Conservation (phyloP, 2,329 filamentous ascomycete species). For the Trichoderma atroviride region DNA sequence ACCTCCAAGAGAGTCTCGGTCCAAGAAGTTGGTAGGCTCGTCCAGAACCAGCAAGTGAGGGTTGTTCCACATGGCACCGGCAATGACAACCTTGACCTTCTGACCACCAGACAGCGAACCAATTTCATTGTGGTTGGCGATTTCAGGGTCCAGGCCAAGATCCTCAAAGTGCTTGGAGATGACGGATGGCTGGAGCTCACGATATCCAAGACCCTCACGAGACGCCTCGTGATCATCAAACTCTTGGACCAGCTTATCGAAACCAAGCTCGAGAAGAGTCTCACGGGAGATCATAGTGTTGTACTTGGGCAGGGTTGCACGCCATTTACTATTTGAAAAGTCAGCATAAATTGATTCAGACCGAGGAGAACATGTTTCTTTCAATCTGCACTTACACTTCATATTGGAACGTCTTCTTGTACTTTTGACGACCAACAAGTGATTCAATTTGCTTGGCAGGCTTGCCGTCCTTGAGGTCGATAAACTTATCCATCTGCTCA, state of each 20-base stretch:
- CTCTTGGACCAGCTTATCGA: constrained; percentile 92
- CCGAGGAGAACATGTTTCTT: background rate
- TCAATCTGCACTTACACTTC: constrained; percentile 67
- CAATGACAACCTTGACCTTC: constrained; percentile 98
- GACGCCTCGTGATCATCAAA: constrained; percentile 99
- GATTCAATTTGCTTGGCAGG: constrained; percentile 78
- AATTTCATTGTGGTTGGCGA: constrained; percentile 98
- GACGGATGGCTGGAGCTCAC: constrained; percentile 85
- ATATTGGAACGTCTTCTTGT: constrained; percentile 98
- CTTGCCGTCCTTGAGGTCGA: constrained; percentile 83
- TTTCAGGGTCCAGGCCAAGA: constrained; percentile 92
- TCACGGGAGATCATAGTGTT: constrained; percentile 93
- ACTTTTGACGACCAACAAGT: constrained; percentile 95
- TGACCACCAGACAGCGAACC: constrained; percentile 93
- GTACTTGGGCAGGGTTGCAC: constrained; percentile 82
- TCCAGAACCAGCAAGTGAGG: constrained; percentile 95
- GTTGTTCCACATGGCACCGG: constrained; percentile 98
- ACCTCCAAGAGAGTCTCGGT: constrained; percentile 94
- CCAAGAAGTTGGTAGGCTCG: constrained; percentile 99
- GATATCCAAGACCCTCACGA: constrained; percentile 96
- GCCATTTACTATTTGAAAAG: constrained; percentile 72
- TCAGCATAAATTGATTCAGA: background rate
- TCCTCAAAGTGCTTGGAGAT: constrained; percentile 99
- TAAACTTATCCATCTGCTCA: constrained; percentile 85
- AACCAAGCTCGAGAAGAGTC: constrained; percentile 82